Percentiles rank a stretch among this genome's conserved stretches.
Conservation (phyloP, 805 yeast species). For the Hemisphaericaspora nanyangensis region DNA sequence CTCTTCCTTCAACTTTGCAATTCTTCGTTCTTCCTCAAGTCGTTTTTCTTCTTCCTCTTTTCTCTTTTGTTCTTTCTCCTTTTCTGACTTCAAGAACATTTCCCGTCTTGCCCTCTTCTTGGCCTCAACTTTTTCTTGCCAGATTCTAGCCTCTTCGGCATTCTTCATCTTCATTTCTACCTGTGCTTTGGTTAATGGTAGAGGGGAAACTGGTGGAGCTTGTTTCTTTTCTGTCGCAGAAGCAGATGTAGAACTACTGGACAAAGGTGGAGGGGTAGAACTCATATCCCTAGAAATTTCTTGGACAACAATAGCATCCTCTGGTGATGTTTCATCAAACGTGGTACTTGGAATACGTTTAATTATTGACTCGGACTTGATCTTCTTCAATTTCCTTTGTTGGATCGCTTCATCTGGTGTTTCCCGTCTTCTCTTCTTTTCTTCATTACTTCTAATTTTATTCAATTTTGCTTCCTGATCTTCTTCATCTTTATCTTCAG, state of each 20-base stretch:
- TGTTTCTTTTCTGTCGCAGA: not conserved
- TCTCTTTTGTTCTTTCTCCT: conserved; percentile 36
- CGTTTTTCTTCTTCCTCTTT: conserved; percentile 34
- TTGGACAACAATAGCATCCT: not conserved
- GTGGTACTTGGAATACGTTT: not conserved
- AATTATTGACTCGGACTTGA: not conserved
- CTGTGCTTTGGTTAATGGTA: conserved; percentile 29
- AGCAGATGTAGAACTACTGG: not conserved
- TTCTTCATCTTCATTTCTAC: conserved; percentile 33
- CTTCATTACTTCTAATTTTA: conserved; percentile 1
- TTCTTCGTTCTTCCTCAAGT: conserved; percentile 23
- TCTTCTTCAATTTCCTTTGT: not conserved
- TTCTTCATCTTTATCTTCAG: conserved; percentile 1
- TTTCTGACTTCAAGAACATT: conserved; percentile 27
- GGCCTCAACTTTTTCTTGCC: conserved; percentile 43
- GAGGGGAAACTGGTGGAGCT: conserved; percentile 18
- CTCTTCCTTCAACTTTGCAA: conserved; percentile 19
- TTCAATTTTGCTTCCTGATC: conserved; percentile 1
- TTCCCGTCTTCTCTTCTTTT: conserved; percentile 4
- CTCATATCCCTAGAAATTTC: not conserved
- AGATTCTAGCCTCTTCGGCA: conserved; percentile 37
- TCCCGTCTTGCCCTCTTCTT: conserved; percentile 40
- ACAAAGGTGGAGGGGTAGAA: not conserved
- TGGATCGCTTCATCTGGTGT: not conserved
- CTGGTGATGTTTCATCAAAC: not conserved